Percentiles rank a stretch among this genome's conserved stretches.
phyloP scores from a whole-genome alignment of 1,284 basidiomycete genomes.

The Apiotrichum gamsii region DNA sequence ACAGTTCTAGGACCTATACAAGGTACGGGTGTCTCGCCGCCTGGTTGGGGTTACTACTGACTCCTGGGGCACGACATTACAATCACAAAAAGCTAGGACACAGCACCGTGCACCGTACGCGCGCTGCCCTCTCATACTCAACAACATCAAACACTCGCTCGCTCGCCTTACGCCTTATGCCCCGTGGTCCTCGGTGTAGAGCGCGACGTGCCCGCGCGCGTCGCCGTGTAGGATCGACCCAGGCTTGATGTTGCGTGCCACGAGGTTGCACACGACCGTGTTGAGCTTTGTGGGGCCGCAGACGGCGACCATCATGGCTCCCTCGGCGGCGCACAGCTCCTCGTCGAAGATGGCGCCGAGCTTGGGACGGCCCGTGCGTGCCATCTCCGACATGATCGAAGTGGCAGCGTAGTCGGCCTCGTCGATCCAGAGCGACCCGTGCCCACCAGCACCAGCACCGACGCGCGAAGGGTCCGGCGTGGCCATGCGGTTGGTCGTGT shows the following conservation, averaged over 20 bases:
- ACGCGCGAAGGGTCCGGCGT: neutral
- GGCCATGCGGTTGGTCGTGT: slow-evolving; percentile 1
- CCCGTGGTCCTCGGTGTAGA: slow-evolving; percentile 65
- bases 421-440: slow-evolving; percentile 52
- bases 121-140: too few species aligned
- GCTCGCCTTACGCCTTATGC: too few species aligned
- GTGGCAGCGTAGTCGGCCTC: slow-evolving; percentile 64
- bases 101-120: too few species aligned
- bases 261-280: slow-evolving; percentile 62
- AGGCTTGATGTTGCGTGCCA: slow-evolving; percentile 60
- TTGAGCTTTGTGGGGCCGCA: slow-evolving; percentile 71
- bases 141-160: too few species aligned
- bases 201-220: slow-evolving; percentile 56
- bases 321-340: slow-evolving; percentile 53
- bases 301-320: slow-evolving; percentile 56
- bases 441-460: neutral
- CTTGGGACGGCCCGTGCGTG: slow-evolving; percentile 67
- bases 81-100: too few species aligned
- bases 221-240: slow-evolving; percentile 57
- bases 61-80: neutral
- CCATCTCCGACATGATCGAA: slow-evolving; percentile 60
- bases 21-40: neutral
- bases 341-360: slow-evolving; percentile 60
- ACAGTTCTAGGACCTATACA: neutral
- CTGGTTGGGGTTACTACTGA: neutral